Evolutionary conservation across 108 stramenopile species (phyloP), one percentile per base, ranked within the genome.

Genomic region (Licmophora abbreviata): DNA sequence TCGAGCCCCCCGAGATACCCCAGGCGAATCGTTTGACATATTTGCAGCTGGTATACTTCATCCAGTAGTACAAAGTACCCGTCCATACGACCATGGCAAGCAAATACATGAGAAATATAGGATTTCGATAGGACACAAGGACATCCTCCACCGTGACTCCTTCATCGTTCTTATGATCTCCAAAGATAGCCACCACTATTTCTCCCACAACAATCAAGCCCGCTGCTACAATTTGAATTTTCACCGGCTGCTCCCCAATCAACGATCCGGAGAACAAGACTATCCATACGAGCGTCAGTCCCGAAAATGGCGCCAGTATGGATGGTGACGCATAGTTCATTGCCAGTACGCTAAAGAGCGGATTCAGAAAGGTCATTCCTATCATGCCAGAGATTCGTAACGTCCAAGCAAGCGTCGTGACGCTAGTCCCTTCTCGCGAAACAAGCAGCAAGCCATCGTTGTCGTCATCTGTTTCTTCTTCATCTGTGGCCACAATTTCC

Each of bases 321-420:
- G 64, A 67, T n/a, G 91, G 91, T 29, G 77, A 79, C 9, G 86
- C 86, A 59, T 85, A 88, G 28, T 79, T 76, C 85, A 92, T 88
- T 6, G 91, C 85, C 27, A 85, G 37, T 2, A 92, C 81, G 44
- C 79, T 76, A 36, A 67, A 84, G 8, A 79, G 20, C 14, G 91
- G 91, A 64, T 87, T 92, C 26, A 92, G 52, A 34, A 81, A 62
- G 0, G 78, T 73, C 89, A 91, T 91, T 2, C 89, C 89, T 38
- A 86, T 47, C 85, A 86, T 83, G 7, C 89, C 89, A 38, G 29
- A 37, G 36, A 68, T 44, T 32, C 70, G 44, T 12, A 68, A 21
- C 1, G 38, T 23, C 23, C 37, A 51, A 24, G 61, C 40, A 23
- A 47, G 18, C 15, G 5, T 21, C 26, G 22, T 26, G 24, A n/a